Evolutionary conservation across 225 moss, liverwort and hornwort species (phyloP).

Genomic region (Neckera pumila): DNA sequence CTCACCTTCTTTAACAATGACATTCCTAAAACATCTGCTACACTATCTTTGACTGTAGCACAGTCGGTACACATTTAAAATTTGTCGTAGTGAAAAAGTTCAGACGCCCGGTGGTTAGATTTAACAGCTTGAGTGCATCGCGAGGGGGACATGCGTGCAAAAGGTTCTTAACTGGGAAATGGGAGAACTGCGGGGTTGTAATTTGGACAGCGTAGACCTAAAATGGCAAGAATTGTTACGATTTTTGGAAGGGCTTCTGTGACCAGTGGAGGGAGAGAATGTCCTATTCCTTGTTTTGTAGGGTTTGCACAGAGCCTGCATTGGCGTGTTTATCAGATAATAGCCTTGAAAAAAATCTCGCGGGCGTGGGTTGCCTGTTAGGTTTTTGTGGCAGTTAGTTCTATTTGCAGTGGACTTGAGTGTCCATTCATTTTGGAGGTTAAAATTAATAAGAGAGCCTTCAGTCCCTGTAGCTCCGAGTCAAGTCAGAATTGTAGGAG

Average conservation of each 20-base stretch:
- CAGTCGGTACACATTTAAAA: neutral
- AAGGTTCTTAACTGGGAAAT: neutral
- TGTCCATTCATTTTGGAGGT: neutral
- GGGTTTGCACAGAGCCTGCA: neutral
- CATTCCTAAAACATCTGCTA: no score
- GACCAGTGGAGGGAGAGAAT: neutral
- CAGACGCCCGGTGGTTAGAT: neutral
- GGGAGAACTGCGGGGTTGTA: neutral
- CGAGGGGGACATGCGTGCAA: neutral
- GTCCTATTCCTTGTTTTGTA: neutral
- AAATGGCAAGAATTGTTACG: neutral
- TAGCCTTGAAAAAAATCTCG: neutral
- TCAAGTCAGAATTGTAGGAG: neutral
- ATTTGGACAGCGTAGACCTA: neutral
- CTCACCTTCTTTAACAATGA: neutral
- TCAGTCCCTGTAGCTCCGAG: neutral
- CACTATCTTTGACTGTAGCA: neutral
- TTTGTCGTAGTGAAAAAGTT: neutral
- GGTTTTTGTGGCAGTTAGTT: neutral
- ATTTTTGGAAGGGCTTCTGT: neutral
- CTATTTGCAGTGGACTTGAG: neutral
- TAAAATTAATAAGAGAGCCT: no score
- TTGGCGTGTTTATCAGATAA: neutral
- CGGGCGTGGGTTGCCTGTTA: neutral
- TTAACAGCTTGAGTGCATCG: neutral